Percentiles rank a stretch among this genome's conserved stretches.
These are phyloP conservation scores for Arthrobotrys conoides DNA, from an alignment of 2,329 filamentous ascomycete genomes.

Conservation along the genomic window DNA sequence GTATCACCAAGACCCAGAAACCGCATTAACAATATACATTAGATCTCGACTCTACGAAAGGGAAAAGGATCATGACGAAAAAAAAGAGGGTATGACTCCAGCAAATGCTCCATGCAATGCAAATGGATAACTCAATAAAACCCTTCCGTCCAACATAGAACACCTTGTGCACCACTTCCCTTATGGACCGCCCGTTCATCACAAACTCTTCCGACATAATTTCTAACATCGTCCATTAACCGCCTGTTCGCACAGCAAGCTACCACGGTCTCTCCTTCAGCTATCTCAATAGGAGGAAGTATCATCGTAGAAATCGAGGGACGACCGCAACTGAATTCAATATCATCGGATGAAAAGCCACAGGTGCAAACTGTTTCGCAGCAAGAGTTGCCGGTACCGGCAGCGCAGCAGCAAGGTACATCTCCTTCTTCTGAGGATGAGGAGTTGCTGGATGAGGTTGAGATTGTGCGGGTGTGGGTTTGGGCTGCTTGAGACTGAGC, in stretches of 20 bases:
- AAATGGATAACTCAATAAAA: conserved; percentile 36
- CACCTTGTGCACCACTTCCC: conserved; percentile 52
- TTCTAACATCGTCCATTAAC: conserved; percentile 55
- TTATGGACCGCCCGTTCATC: conserved; percentile 58
- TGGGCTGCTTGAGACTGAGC: neutral
- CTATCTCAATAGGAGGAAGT: conserved; percentile 37
- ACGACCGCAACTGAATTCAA: conserved; percentile 49
- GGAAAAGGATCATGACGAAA: neutral
- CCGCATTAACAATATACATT: conserved; percentile 16
- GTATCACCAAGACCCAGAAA: neutral
- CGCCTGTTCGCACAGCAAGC: conserved; percentile 52
- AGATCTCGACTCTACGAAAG: neutral
- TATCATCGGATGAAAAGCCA: conserved; percentile 51
- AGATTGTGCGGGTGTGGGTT: conserved; percentile 28
- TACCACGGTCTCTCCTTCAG: conserved; percentile 48
- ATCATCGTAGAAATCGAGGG: conserved; percentile 44
- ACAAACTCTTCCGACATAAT: conserved; percentile 49
- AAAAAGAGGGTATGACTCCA: neutral
- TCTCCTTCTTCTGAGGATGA: conserved; percentile 18
- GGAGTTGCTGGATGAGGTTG: conserved; percentile 11
- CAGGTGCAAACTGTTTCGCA: conserved; percentile 57
- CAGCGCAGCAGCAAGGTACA: conserved; percentile 36
- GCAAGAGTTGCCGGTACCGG: conserved; percentile 30
- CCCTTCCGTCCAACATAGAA: conserved; percentile 58
- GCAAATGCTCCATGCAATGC: conserved; percentile 4